Base-by-base conservation (phyloP, 345 rosid genomes). In the Eutrema yunnanense region DNA sequence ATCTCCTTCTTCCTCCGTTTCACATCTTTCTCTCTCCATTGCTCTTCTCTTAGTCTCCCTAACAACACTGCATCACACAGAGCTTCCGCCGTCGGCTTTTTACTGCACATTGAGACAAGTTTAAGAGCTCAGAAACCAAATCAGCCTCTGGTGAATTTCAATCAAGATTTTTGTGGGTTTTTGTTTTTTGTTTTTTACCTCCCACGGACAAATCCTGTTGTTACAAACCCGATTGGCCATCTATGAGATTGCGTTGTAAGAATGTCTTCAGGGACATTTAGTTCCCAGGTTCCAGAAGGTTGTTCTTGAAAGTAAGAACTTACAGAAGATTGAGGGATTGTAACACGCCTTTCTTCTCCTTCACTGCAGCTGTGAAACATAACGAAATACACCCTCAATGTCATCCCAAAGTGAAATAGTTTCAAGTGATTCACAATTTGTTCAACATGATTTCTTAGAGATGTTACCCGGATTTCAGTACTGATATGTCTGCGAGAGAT, bases 151-250 rank as follows among this genome's bases (percentile, higher is more conserved):
- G 4, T 65, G 37, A 48, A 27, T 4, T 58, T 30, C 8, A 59
- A 60, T 59, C 40, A 70, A 54, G 37, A 54, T 27, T 42, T 42
- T 53, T 27, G 49, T 14, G 56, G 10, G 26, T n/a, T 43, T 72
- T 46, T 57, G 13, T 57, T 36, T 57, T n/a, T 1, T 12, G 9
- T 22, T 30, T 73, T 86, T 76, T 67, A 94, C 96, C 95, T 91
- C 58, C 98, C 97, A 61, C 82, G 73, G 48, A 89, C 86, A 76
- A 86, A 87, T 57, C 98, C 98, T 34, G 95, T 82, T 11, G 96
- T 88, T 22, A 89, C 84, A 68, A 94, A 91, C 65, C 98, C 98
- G 13, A 94, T 79, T 27, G 96, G 93, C 86, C 84, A 86, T 60
- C 92, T 73, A 66, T 79, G 82, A 66, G 83, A 77, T 77, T 80